Base-by-base conservation (phyloP, 2,329 filamentous ascomycete genomes). In the Fusarium sp. region DNA sequence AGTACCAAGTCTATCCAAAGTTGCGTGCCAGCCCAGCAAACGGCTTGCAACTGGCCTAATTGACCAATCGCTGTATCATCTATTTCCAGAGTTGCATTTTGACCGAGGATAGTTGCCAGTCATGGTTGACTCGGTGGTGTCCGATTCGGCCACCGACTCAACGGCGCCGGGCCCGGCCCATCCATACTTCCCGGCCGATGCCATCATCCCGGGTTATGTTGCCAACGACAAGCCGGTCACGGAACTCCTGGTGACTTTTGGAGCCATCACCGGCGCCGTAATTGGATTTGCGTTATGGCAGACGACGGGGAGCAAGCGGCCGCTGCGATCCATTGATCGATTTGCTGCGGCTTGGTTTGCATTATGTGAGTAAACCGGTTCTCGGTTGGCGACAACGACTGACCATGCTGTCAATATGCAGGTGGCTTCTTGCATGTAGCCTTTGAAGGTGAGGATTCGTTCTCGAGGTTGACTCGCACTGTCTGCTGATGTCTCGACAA, bases 341-440 rank as follows among this genome's bases (percentile, higher is more conserved):
- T 80, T 82, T 34, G 78, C 83, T 7, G 80, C 85, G 5, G 79
- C 79, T 13, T 90, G 88, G 88, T 90, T 89, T 72, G 79, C 85
- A 2, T 68, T 88, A 46, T 89, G 88, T 89, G 72, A 28, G 68
- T 55, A 8, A 37, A n/a, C 15, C 23, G 16, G 15, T n/a, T 16
- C 44, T n/a, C 15, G 18, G 18, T 23, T 31, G 11, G 15, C 15
- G 9, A 28, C 23, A 6, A 31, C 44, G 23, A 31, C 15, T 34
- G 2, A 48, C 30, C 18, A 15, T 52, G 7, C 41, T 41, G 50
- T 34, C 3, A 8, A 37, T 18, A 16, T 13, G 3, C 54, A 91
- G 89, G 88, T 72, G 90, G 89, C 3, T 89, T 87, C 71, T 84
- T 97, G 39, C 94, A 97, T 81, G 86, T 92, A 59, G 90, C 92